These are phyloP conservation scores for Cryptococcus hybrid DNA, from an alignment of 1,284 basidiomycete species.

Conservation along the genomic window DNA sequence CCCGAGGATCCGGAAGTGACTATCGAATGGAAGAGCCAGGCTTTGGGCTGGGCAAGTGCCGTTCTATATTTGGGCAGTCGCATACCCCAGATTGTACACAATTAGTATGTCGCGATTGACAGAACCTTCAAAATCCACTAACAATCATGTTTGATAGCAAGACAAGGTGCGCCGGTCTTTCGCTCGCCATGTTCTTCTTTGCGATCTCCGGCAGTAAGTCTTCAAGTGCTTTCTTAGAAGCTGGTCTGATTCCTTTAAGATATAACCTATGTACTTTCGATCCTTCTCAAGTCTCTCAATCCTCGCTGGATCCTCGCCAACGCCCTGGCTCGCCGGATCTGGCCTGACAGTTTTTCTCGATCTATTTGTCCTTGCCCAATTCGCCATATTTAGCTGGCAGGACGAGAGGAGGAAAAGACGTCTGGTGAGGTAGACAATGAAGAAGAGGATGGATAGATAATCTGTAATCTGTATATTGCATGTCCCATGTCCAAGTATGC, in stretches of 20 bases:
- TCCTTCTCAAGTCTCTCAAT: slow-evolving; percentile 72
- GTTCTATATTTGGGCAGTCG: slow-evolving; percentile 66
- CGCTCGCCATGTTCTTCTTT: slow-evolving; percentile 88
- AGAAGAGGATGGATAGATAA: neutral
- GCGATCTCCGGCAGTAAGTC: slow-evolving; percentile 71
- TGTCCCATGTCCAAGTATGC: neutral
- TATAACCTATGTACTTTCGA: slow-evolving; percentile 75
- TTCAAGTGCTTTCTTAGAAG: neutral
- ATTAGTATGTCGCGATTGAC: slow-evolving; percentile 56
- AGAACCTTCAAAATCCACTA: slow-evolving; percentile 49
- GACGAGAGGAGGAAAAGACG: slow-evolving; percentile 27
- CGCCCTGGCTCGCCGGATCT: slow-evolving; percentile 73
- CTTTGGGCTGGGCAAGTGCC: slow-evolving; percentile 82
- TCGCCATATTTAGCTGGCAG: slow-evolving; percentile 47
- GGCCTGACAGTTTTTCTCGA: slow-evolving; percentile 54
- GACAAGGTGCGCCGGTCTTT: slow-evolving; percentile 86
- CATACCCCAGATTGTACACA: slow-evolving; percentile 72
- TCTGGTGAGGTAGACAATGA: slow-evolving; percentile 22
- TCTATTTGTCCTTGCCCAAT: slow-evolving; percentile 55
- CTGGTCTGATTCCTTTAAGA: slow-evolving; percentile 18
- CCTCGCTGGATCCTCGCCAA: slow-evolving; percentile 75
- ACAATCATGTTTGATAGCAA: slow-evolving; percentile 59
- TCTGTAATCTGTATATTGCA: neutral
- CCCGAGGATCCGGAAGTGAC: slow-evolving; percentile 49
- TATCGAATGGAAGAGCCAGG: slow-evolving; percentile 73